Base-by-base conservation (phyloP, 345 rosid genomes). In the Anacardium occidentale region DNA sequence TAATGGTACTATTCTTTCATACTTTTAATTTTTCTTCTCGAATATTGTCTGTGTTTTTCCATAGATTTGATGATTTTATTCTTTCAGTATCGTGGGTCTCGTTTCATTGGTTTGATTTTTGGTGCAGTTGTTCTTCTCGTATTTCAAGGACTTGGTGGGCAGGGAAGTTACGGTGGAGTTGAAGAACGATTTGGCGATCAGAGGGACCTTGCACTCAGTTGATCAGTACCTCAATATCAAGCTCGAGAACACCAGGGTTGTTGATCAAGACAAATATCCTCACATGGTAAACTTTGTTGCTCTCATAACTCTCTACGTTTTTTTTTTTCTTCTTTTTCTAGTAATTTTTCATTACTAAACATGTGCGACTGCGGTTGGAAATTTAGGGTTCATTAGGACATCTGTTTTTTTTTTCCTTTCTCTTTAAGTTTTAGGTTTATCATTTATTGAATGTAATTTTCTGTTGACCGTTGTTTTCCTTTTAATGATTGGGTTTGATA, bases 211-310 rank as follows among this genome's bases (percentile, higher is more conserved):
- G 64, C 99, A 96, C 74, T 96, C 99, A 5, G 99, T 96, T 18
- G 99, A 96, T 85, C 99, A 96, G 77, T 96, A 96, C 79, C 97
- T 96, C 55, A 96, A 96, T 74, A 93, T 93, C 89, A 96, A 96
- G 86, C 98, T 96, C 47, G 99, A 96, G 91, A 96, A 93, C 75
- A 96, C 99, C 58, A 89, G 97, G 76, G 99, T 91, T 79, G 98
- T 96, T 74, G 99, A 96, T 84, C 97, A 93, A 72, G 99, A 96
- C 90, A 91, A 91, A 87, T 88, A 90, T 75, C 99, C 99, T 77
- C 99, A 96, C 87, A 96, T 96, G 99, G 99, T 96, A 82, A 15
- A 37, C 37, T 3, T n/a, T 0, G 20, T 34, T 20, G 26, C 25
- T 32, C 29, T 52, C n/a, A 7, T 45, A 3, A 1, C 10, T 9